Conservation (phyloP, 1,139 yeast species). For the Petasospora fabianii region DNA sequence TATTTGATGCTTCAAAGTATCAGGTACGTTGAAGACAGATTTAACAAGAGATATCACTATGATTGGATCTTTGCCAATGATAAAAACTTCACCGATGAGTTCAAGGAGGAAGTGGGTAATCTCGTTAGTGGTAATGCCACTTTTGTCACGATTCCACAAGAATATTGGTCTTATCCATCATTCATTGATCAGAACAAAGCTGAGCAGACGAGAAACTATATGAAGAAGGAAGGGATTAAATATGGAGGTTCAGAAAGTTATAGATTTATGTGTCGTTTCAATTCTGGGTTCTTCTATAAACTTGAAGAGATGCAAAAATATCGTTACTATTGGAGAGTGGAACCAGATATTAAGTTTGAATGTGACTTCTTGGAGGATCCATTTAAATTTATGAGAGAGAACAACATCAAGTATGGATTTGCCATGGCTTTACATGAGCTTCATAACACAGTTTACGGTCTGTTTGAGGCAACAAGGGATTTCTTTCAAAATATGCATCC, state of each 20-base stretch:
- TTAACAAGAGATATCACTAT: constrained; percentile 49
- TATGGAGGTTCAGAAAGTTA: constrained; percentile 56
- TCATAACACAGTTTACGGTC: constrained; percentile 47
- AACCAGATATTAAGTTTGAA: constrained; percentile 50
- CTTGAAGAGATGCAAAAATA: constrained; percentile 53
- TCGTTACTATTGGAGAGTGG: constrained; percentile 65
- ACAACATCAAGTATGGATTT: constrained; percentile 50
- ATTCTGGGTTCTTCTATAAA: constrained; percentile 52
- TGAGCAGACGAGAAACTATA: constrained; percentile 42
- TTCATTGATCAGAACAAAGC: constrained; percentile 60
- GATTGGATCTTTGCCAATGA: constrained; percentile 65
- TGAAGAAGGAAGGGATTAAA: constrained; percentile 42
- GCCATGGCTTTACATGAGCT: constrained; percentile 53
- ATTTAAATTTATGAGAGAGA: constrained; percentile 48
- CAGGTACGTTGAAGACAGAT: constrained; percentile 51
- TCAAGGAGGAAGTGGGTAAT: constrained; percentile 39
- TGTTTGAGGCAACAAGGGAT: constrained; percentile 56
- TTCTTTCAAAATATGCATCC: constrained; percentile 46
- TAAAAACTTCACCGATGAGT: constrained; percentile 47
- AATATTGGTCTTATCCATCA: constrained; percentile 73
- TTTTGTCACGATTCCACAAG: constrained; percentile 60
- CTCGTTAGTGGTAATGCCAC: constrained; percentile 57
- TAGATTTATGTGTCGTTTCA: constrained; percentile 61
- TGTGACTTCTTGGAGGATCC: constrained; percentile 55
- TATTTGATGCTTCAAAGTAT: constrained; percentile 47